A percentile compares a stretch with the other conserved stretches of the same genome.
Evolutionary conservation across 768 basidiomycete species (phyloP).

Genomic region (Holtermannia corniformis): DNA sequence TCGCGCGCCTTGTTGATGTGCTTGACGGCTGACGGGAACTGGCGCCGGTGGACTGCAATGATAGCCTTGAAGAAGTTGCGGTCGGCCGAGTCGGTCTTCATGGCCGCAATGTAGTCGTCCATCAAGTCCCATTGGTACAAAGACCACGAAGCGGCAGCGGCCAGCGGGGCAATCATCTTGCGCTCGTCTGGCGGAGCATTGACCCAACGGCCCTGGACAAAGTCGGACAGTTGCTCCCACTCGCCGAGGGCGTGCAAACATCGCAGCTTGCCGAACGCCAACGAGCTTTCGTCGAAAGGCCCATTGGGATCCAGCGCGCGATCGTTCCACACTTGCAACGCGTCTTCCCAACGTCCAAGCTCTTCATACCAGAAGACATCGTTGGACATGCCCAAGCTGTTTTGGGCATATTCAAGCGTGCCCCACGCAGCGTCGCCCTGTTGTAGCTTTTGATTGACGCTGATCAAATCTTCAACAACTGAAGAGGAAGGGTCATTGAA

Average conservation of each 20-base stretch:
- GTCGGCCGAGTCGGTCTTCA: slow-evolving; percentile 88
- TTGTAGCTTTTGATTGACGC: slow-evolving; percentile 91
- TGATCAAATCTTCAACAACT: slow-evolving; percentile 87
- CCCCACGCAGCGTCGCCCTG: slow-evolving; percentile 98
- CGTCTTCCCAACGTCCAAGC: slow-evolving; percentile 92
- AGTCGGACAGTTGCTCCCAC: slow-evolving; percentile 81
- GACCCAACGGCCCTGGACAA: slow-evolving; percentile 81
- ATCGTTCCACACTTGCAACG: slow-evolving; percentile 47
- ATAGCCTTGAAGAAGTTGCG: slow-evolving; percentile 94
- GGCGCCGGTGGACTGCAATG: slow-evolving; percentile 88
- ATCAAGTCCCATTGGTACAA: slow-evolving; percentile 95
- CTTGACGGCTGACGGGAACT: slow-evolving; percentile 77
- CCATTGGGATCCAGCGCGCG: slow-evolving; percentile 60
- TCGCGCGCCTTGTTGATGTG: slow-evolving; percentile 92
- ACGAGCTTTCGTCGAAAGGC: slow-evolving; percentile 47
- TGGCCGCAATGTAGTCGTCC: slow-evolving; percentile 90
- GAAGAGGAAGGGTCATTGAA: slow-evolving; percentile 77
- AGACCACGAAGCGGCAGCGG: slow-evolving; percentile 94
- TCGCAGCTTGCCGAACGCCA: slow-evolving; percentile 84
- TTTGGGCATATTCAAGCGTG: slow-evolving; percentile 76
- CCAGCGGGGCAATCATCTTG: slow-evolving; percentile 88
- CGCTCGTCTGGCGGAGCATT: slow-evolving; percentile 73
- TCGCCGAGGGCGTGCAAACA: slow-evolving; percentile 95
- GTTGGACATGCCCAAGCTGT: slow-evolving; percentile 64
- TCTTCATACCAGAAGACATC: slow-evolving; percentile 99